phyloP scores from a whole-genome alignment of 768 basidiomycete species.

The Exsudoporus frostii region DNA sequence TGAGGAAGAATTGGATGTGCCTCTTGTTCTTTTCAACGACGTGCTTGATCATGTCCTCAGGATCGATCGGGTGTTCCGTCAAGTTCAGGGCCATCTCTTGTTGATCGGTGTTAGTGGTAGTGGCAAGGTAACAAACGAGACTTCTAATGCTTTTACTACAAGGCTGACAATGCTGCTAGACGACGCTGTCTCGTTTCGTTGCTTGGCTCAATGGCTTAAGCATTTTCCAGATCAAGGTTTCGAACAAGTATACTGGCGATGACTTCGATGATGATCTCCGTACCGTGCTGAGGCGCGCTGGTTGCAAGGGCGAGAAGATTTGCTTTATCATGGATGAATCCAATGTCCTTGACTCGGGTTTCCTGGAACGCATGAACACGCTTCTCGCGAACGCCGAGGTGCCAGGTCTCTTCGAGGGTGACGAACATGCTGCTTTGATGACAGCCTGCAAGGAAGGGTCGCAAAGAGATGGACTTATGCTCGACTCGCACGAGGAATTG shows the following conservation, averaged over 20 bases:
- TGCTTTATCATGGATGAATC: constrained; percentile 99
- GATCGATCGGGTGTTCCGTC: constrained; percentile 98
- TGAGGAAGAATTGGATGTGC: constrained; percentile 97
- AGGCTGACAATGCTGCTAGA: constrained; percentile 47
- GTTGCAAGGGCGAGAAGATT: constrained; percentile 98
- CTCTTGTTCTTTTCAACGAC: constrained; percentile 96
- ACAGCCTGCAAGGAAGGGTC: constrained; percentile 99
- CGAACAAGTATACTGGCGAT: constrained; percentile 97
- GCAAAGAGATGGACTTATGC: constrained; percentile 97
- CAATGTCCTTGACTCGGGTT: constrained; percentile 97
- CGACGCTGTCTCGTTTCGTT: constrained; percentile 95
- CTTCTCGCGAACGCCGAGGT: constrained; percentile 99
- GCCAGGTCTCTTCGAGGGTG: constrained; percentile 99
- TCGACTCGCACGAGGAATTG: constrained; percentile 96
- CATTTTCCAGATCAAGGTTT: constrained; percentile 99
- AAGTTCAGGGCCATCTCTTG: constrained; percentile 93
- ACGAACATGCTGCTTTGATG: constrained; percentile 97
- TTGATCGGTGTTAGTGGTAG: constrained; percentile 98
- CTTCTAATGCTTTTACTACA: constrained; percentile 1
- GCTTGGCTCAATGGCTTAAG: constrained; percentile 99
- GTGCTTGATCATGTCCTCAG: constrained; percentile 97
- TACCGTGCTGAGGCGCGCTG: constrained; percentile 89
- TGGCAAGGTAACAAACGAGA: constrained; percentile 71
- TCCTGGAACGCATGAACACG: constrained; percentile 99
- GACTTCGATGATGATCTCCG: constrained; percentile 98